phyloP scores from a whole-genome alignment of 2,329 filamentous ascomycete genomes.

The Emergomyces orientalis region DNA sequence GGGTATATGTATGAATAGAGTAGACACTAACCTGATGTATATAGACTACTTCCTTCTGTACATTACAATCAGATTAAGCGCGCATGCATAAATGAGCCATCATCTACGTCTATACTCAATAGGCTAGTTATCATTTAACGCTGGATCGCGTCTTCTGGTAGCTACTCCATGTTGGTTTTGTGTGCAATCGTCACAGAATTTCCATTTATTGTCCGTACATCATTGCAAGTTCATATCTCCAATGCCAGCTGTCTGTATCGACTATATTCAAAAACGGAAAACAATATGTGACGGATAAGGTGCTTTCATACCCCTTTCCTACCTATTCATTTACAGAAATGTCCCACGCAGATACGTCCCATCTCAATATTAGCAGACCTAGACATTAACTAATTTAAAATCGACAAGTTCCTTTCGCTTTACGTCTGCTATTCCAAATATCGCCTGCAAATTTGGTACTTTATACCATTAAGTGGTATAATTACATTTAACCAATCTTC shows the following conservation, averaged over 20 bases:
- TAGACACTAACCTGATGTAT: neutral
- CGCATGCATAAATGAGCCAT: no score
- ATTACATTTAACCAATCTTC: constrained; percentile 40
- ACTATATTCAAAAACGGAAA: neutral
- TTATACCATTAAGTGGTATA: neutral
- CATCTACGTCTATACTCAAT: neutral
- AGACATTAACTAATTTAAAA: neutral
- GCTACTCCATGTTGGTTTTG: neutral
- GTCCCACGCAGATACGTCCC: neutral
- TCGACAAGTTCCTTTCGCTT: neutral
- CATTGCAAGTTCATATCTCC: neutral
- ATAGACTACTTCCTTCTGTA: neutral
- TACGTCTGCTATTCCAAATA: neutral
- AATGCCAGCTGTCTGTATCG: neutral
- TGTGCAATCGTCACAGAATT: neutral
- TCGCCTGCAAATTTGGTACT: neutral
- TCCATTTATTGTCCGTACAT: neutral
- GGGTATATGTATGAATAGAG: neutral
- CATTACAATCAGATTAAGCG: neutral
- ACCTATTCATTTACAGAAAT: neutral
- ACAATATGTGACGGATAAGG: neutral
- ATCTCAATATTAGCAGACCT: neutral
- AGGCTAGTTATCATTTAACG: neutral
- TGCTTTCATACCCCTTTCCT: neutral
- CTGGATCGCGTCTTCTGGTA: neutral